These are phyloP conservation scores for Euphorbia corollata DNA, from an alignment of 441 rosid genomes.

Conservation along the genomic window DNA sequence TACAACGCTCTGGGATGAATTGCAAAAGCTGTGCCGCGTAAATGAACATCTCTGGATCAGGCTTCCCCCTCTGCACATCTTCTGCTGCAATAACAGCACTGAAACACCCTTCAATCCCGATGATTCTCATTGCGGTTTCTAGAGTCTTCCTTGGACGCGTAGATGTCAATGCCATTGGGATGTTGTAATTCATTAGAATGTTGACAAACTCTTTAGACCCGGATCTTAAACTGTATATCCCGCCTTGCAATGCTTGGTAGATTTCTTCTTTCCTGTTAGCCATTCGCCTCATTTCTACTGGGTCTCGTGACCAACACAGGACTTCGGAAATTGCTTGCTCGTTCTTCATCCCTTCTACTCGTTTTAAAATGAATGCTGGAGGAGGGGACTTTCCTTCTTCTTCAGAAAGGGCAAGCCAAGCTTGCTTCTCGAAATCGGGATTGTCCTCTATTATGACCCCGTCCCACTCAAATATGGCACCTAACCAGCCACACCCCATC, in stretches of 20 bases:
- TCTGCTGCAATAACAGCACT: slow-evolving; percentile 70
- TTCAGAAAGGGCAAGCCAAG: slow-evolving; percentile 74
- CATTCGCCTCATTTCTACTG: slow-evolving; percentile 58
- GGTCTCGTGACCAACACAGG: slow-evolving; percentile 92
- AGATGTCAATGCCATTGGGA: slow-evolving; percentile 94
- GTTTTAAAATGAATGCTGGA: slow-evolving; percentile 55
- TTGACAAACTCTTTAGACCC: slow-evolving; percentile 83
- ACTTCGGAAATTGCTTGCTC: slow-evolving; percentile 93
- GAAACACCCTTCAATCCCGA: slow-evolving; percentile 63
- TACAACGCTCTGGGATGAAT: slow-evolving; percentile 85
- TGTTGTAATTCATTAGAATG: slow-evolving; percentile 68
- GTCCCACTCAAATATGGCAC: slow-evolving; percentile 96
- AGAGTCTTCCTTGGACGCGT: slow-evolving; percentile 70
- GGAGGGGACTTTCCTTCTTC: slow-evolving; percentile 91
- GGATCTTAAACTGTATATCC: slow-evolving; percentile 51
- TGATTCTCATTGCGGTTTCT: slow-evolving; percentile 60
- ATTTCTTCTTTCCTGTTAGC: slow-evolving; percentile 79
- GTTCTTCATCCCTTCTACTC: slow-evolving; percentile 86
- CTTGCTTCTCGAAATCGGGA: slow-evolving; percentile 71
- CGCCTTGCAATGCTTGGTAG: slow-evolving; percentile 69
- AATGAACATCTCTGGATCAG: slow-evolving; percentile 88
- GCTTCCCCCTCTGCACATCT: slow-evolving; percentile 85
- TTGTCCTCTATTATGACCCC: slow-evolving; percentile 80
- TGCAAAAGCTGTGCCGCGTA: slow-evolving; percentile 88
- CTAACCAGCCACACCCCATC: slow-evolving; percentile 97